These are phyloP conservation scores for Claviceps humidiphila DNA, from an alignment of 2,329 filamentous ascomycete species.

Conservation along the genomic window DNA sequence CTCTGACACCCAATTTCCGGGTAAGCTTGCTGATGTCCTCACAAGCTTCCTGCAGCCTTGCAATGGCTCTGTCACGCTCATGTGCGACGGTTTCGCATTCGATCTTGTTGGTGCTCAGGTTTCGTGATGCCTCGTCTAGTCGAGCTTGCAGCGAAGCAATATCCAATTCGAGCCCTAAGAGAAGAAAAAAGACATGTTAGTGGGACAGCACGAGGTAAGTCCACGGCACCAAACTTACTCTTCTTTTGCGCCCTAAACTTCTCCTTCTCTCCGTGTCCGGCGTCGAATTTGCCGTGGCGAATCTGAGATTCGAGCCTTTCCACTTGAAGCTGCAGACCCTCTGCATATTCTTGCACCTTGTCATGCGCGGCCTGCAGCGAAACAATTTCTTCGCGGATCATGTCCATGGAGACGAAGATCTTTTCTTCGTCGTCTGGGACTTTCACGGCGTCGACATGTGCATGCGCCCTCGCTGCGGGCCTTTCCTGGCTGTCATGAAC, in stretches of 20 bases:
- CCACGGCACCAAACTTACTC: conserved; percentile 31
- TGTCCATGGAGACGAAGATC: conserved; percentile 48
- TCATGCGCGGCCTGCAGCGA: conserved; percentile 44
- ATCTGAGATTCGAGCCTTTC: conserved; percentile 36
- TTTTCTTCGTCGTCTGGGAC: conserved; percentile 41
- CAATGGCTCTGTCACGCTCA: conserved; percentile 52
- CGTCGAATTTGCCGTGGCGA: conserved; percentile 30
- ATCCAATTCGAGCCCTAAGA: conserved; percentile 42
- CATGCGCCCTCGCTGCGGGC: conserved; percentile 25
- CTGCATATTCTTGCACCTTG: conserved; percentile 40
- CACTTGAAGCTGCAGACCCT: conserved; percentile 38
- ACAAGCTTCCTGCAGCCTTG: conserved; percentile 48
- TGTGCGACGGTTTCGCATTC: conserved; percentile 47
- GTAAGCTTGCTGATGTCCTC: conserved; percentile 40
- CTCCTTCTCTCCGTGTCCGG: conserved; percentile 29
- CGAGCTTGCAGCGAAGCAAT: conserved; percentile 47
- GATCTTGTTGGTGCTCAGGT: conserved; percentile 48
- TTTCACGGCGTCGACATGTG: conserved; percentile 35
- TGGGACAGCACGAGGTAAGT: neutral
- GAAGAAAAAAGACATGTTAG: neutral
- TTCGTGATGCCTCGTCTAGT: conserved; percentile 49
- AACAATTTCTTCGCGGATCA: conserved; percentile 44
- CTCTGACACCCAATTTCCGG: conserved; percentile 26
- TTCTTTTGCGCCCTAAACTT: conserved; percentile 39
- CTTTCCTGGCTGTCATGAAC: conserved; percentile 30